phyloP scores from a whole-genome alignment of 176 grass and related monocot genomes.

The Carex myosuroides region DNA sequence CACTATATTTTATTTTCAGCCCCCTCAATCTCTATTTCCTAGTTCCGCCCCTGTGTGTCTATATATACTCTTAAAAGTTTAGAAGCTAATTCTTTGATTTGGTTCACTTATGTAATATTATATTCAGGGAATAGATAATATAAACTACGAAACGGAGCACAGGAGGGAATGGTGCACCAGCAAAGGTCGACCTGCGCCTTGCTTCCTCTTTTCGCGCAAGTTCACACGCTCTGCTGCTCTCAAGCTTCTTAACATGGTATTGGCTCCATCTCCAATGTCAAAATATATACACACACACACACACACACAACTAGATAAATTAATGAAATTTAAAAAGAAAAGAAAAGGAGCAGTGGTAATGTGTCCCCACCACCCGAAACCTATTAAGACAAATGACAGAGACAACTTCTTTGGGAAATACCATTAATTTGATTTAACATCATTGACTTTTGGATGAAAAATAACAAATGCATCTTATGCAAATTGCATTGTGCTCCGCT shows the following conservation, averaged over 20 bases:
- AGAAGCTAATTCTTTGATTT: slow-evolving; percentile 3
- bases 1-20: too few relatives aligned
- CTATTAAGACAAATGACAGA: neutral
- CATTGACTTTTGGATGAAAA: neutral
- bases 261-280: neutral
- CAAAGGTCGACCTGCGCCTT: slow-evolving; percentile 59
- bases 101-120: slow-evolving; percentile 14
- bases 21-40: too few relatives aligned
- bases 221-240: slow-evolving; percentile 73
- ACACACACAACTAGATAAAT: neutral
- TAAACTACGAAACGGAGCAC: slow-evolving; percentile 90
- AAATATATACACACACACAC: neutral
- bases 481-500: neutral
- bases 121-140: slow-evolving; percentile 83
- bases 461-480: neutral
- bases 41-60: too few relatives aligned
- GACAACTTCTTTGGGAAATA: neutral
- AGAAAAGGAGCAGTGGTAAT: neutral
- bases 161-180: slow-evolving; percentile 91
- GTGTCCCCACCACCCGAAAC: neutral
- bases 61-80: neutral
- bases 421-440: neutral
- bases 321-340: neutral
- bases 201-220: slow-evolving; percentile 97
- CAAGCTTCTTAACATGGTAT: slow-evolving; percentile 72